Evolutionary conservation across 495 filamentous ascomycete species (phyloP), one percentile per base, ranked within the genome.

Genomic region (Pyronema omphalodes): DNA sequence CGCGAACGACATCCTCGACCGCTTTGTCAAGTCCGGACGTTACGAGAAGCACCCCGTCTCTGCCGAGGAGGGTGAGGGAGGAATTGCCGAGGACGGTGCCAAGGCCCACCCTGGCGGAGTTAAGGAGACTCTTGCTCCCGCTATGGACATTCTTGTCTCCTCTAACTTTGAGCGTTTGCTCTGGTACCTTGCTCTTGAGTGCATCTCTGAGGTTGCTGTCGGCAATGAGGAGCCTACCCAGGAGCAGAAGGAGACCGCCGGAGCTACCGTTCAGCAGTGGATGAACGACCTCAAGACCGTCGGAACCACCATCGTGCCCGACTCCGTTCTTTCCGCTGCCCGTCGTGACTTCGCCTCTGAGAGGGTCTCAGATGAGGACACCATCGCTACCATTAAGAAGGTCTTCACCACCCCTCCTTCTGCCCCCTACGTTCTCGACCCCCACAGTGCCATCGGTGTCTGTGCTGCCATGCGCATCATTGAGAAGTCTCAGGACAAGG

Each of bases 111-210:
- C 71, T 39, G 74, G 75, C 37, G 84, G 82, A 45, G 82, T 86
- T 51, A 86, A 85, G 68, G 89, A 91, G 67, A 95, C 91, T 0
- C 71, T 86, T 37, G 82, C 77, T 51, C 89, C 91, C 0, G 91
- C 91, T 15, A 98, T 98, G 91, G 91, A 96, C 66, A 95, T 95
- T 52, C 74, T 96, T 9, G 87, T 95, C 37, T 84, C 79, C 52
- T 87, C 81, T 67, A 98, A 98, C 73, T 95, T 98, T 67, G 91
- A 98, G 72, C 77, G 91, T 29, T 73, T 98, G 0, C 73, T 98
- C n/a, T 95, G 89, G 89, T 94, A 83, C 72, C 73, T 94, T 9
- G 80, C 86, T 1, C 80, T 82, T 67, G 72, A 80, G 55, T 78
- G 76, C 57, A 74, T 76, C 23, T 55, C 68, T 17, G 52, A 29